Base-by-base conservation (phyloP, 2,329 filamentous ascomycete species). In the Pezicula neosporulosa region DNA sequence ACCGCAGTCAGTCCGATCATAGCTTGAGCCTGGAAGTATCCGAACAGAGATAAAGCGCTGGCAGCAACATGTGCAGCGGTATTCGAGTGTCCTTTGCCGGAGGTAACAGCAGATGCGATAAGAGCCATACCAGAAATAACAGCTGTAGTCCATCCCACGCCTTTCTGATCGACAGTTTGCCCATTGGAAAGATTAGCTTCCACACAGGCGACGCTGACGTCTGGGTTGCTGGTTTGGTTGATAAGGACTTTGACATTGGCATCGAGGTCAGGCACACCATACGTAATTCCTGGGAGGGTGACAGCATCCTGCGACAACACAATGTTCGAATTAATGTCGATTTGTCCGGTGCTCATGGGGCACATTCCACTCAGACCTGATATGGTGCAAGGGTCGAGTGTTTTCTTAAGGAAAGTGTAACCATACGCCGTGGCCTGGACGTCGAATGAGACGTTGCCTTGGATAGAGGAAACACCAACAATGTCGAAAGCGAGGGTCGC, bases 51-150 rank as follows among this genome's bases (percentile, higher is more conserved):
- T 56, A 97, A 80, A 3, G 93, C 90, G 66, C 95, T 96, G 50
- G 92, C 88, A 49, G 93, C 93, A 57, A 97, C 89, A 70, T 97
- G 93, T 47, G 93, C 91, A 44, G 93, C 92, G 6, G 93, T 93
- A 68, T 97, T 97, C 46, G 90, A 90, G 70, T 97, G 91, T 12
- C 93, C 93, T 4, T 97, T 76, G 30, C 91, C 91, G 24, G 91
- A 96, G 27, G 93, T 89, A 57, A 97, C 81, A 55, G 90, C 93
- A 41, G 93, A 96, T 7, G 90, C 87, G 46, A 90, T 77, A 43
- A 97, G 77, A 60, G 89, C 90, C 43, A 96, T 73, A 54, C 90
- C 90, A 57, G 90, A 90, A 63, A 97, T 91, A 60, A 95, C 78
- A 51, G 93, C 93, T 21, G 92, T 91, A 35, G 84, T 80, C 92